These are phyloP conservation scores for Phoenix dactylifera DNA, from an alignment of 176 grass and related monocot genomes.

Conservation along the genomic window DNA sequence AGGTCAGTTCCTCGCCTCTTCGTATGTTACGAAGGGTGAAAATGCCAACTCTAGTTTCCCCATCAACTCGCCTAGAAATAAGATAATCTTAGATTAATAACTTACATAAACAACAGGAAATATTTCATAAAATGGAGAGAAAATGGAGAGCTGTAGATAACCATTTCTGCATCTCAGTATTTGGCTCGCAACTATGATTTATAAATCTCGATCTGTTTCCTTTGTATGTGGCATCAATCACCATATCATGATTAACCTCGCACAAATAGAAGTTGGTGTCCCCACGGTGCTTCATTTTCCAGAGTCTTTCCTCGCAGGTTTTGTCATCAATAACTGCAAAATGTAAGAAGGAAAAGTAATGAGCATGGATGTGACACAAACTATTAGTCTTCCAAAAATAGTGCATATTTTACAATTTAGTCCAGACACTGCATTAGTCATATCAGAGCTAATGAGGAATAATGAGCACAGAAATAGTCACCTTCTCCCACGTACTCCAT, in stretches of 20 bases:
- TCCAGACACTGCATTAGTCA: too few species aligned
- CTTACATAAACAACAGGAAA: constrained; percentile 8
- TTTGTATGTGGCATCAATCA: constrained; percentile 94
- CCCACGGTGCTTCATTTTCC: constrained; percentile 77
- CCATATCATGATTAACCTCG: constrained; percentile 88
- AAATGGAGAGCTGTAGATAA: constrained; percentile 27
- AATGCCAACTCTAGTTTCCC: constrained; percentile 93
- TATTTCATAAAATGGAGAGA: constrained; percentile 22
- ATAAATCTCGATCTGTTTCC: constrained; percentile 94
- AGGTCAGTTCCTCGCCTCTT: constrained; percentile 76
- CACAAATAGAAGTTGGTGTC: constrained; percentile 91
- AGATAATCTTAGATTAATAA: constrained; percentile 17
- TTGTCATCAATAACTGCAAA: constrained; percentile 82
- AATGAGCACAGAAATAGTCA: constrained; percentile 23
- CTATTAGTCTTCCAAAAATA: too few species aligned
- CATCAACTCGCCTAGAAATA: constrained; percentile 71
- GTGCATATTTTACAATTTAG: too few species aligned
- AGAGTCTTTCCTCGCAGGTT: constrained; percentile 88
- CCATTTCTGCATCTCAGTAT: constrained; percentile 99
- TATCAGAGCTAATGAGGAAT: background rate
- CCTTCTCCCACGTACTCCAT: constrained; percentile 99
- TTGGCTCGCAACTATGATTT: constrained; percentile 98
- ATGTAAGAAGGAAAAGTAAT: constrained; percentile 11
- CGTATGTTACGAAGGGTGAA: constrained; percentile 76
- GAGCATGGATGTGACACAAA: too few species aligned